Evolutionary conservation across 2,329 filamentous ascomycete species (phyloP).

Genomic region (Taxawa tesnikishii): DNA sequence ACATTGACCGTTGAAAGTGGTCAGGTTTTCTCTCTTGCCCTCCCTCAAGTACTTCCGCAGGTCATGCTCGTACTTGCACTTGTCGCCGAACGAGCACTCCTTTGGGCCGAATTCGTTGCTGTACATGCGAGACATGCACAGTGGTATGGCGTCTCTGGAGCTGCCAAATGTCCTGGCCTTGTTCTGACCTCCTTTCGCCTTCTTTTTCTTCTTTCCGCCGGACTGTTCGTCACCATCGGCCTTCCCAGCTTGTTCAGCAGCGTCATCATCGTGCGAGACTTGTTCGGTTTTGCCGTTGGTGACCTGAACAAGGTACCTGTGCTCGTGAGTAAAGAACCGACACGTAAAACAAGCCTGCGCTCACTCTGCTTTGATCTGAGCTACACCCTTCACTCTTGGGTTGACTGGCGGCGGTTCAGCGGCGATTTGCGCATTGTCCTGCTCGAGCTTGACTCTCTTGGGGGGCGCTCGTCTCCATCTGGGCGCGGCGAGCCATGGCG

Average conservation of each 20-base stretch:
- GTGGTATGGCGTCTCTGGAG: conserved; percentile 61
- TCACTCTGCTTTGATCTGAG: conserved; percentile 58
- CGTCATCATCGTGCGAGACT: conserved; percentile 21
- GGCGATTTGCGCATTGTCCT: conserved; percentile 11
- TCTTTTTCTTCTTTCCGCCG: conserved; percentile 35
- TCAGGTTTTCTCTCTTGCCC: conserved; percentile 68
- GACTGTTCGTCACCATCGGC: conserved; percentile 21
- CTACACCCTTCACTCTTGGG: conserved; percentile 41
- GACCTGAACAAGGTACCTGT: conserved; percentile 28
- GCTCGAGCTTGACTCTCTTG: conserved; percentile 26
- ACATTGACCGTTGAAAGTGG: conserved; percentile 64
- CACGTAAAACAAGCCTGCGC: neutral
- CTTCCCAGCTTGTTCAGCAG: conserved; percentile 38
- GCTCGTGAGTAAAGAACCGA: neutral
- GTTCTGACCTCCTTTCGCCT: conserved; percentile 65
- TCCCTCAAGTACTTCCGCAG: conserved; percentile 73
- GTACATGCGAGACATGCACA: conserved; percentile 64
- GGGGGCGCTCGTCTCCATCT: conserved; percentile 19
- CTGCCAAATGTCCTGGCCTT: conserved; percentile 68
- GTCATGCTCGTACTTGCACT: conserved; percentile 73
- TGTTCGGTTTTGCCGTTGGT: conserved; percentile 7
- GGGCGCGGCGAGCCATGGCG: conserved; percentile 13
- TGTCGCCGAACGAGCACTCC: conserved; percentile 64
- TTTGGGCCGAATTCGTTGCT: conserved; percentile 68
- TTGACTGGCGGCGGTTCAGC: conserved; percentile 15